Base-by-base conservation (phyloP, 1,284 basidiomycete species). In the Papiliotrema terrestris region DNA sequence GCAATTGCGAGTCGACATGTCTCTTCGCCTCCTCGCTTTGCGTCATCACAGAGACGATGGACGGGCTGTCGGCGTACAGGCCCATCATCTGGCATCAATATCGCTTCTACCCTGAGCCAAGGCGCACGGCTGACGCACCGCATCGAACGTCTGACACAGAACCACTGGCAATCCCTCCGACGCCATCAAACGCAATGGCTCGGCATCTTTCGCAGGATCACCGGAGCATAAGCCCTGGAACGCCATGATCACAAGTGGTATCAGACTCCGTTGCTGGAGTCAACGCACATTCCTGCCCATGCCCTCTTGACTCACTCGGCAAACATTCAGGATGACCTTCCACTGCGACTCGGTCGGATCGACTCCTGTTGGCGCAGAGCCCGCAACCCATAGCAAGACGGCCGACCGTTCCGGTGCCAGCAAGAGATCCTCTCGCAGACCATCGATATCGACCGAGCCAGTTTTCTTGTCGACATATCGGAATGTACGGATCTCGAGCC, bases 341-440 rank as follows among this genome's bases (percentile, higher is more conserved):
- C 95, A 98, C 73, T 98, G 89, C 60, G 89, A 88, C 49, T 79
- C 77, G 25, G 90, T 94, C 32, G 94, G 90, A 77, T 98, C 95
- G 8, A 96, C 91, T 2, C 95, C 93, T 0, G 94, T 97, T 3
- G 95, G 95, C 70, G 95, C 94, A 75, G 95, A 94, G 41, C 95
- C 95, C 73, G 93, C 94, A 8, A 91, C 90, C 69, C 96, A 91
- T 44, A 98, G 75, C 60, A 98, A 78, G 74, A 98, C 88, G 47
- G 93, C 87, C 2, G 91, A 95, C 17, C 82, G 77, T 0, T 62
- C 56, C 2, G 89, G 87, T 23, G 77, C 80, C 62, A 82, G 53
- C 32, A 64, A 69, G 51, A 95, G 76, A 45, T 88, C 78, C 29
- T 78, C 79, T 49, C 87, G 78, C 75, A 96, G 84, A 35, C 87